Percentiles rank a stretch among this genome's conserved stretches.
These are phyloP conservation scores for Entamoeba dispar DNA, from an alignment of 208 protist genomes.

Conservation along the genomic window DNA sequence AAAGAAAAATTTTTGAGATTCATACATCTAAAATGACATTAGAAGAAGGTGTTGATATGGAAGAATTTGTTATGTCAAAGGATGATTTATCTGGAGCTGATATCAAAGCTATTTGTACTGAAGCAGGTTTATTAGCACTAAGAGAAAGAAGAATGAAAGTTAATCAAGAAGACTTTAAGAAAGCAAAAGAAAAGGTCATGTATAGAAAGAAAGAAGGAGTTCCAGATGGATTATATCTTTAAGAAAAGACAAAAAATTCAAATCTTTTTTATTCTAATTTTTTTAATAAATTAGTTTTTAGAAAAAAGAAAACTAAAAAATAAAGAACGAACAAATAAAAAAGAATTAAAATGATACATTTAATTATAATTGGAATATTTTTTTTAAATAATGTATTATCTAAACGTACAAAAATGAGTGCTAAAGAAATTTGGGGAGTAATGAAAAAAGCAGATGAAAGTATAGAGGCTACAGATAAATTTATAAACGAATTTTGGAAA, in stretches of 20 bases:
- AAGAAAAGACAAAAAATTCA: neutral
- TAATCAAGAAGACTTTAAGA: conserved; percentile 88
- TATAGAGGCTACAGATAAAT: too few species aligned
- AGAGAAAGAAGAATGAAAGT: conserved; percentile 95
- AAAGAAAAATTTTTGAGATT: conserved; percentile 95
- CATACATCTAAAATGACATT: conserved; percentile 95
- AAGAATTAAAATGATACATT: too few species aligned
- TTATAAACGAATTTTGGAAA: too few species aligned
- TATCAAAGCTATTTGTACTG: conserved; percentile 98
- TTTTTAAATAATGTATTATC: too few species aligned
- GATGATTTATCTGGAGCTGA: conserved; percentile 97
- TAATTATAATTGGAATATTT: too few species aligned
- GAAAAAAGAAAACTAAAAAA: too few species aligned
- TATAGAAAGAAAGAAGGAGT: conserved; percentile 90
- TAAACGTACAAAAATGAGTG: too few species aligned
- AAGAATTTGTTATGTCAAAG: conserved; percentile 97
- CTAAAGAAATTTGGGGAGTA: too few species aligned
- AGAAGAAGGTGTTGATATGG: conserved; percentile 84
- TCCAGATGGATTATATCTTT: conserved; percentile 65
- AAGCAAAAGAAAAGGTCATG: conserved; percentile 95
- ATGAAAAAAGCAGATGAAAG: too few species aligned
- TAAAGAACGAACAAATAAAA: too few species aligned
- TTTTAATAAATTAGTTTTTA: too few species aligned
- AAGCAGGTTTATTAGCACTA: conserved; percentile 94
- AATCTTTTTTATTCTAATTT: too few species aligned